phyloP scores from a whole-genome alignment of 164 flowering plant genomes.

The Macadamia integrifolia region DNA sequence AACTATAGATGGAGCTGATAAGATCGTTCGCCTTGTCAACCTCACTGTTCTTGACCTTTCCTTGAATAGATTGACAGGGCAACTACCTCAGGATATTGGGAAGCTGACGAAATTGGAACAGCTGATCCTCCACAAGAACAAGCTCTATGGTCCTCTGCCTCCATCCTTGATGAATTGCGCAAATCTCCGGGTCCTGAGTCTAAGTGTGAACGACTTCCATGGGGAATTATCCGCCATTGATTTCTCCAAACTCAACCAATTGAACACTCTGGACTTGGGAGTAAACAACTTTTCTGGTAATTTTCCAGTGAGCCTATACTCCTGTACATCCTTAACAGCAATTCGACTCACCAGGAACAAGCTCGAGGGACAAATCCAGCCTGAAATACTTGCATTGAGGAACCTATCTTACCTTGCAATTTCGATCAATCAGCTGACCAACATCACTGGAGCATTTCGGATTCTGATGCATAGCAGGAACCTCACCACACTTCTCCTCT shows the following conservation, averaged over 20 bases:
- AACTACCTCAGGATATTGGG: constrained; percentile 40
- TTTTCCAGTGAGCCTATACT: constrained; percentile 41
- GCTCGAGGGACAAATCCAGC: constrained; percentile 39
- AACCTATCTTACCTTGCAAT: constrained; percentile 53
- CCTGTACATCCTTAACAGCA: constrained; percentile 46
- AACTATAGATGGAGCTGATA: constrained; percentile 12
- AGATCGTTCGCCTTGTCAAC: constrained; percentile 22
- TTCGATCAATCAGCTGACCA: constrained; percentile 40
- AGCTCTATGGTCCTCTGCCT: constrained; percentile 45
- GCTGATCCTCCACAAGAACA: constrained; percentile 38
- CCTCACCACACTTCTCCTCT: constrained; percentile 36
- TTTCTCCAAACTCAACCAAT: constrained; percentile 16
- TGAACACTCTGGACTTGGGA: constrained; percentile 25
- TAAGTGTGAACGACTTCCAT: constrained; percentile 30
- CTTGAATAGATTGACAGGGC: constrained; percentile 35
- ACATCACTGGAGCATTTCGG: constrained; percentile 37
- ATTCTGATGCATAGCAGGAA: constrained; percentile 35
- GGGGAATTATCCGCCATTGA: constrained; percentile 21
- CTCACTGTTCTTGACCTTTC: constrained; percentile 38
- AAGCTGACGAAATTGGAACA: constrained; percentile 34
- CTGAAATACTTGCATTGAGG: constrained; percentile 29
- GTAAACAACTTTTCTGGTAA: constrained; percentile 44
- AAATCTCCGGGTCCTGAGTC: constrained; percentile 29
- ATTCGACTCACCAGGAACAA: constrained; percentile 40
- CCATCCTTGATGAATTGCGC: constrained; percentile 39